Percentiles rank a stretch among this genome's conserved stretches.
phyloP scores from a whole-genome alignment of 208 protist species.

The Trypanosoma vivax region DNA sequence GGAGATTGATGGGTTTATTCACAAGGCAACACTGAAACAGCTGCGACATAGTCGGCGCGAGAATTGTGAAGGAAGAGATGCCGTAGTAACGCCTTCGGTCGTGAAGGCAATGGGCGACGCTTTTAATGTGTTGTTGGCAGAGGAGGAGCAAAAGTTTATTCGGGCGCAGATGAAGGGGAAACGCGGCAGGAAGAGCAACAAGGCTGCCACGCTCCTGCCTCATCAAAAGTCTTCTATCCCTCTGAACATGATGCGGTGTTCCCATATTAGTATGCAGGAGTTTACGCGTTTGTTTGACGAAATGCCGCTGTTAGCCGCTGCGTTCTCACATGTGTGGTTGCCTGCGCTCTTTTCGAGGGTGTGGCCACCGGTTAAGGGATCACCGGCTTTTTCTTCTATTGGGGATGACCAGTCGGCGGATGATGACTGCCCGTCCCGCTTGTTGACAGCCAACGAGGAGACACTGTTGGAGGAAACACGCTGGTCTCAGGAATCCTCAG shows the following conservation, averaged over 20 bases:
- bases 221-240: constrained; percentile 69
- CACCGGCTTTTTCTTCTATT: not conserved
- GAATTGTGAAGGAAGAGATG: constrained; percentile 22
- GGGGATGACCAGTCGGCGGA: not conserved
- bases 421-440: not conserved
- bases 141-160: constrained; percentile 62
- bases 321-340: constrained; percentile 73
- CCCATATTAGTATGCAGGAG: constrained; percentile 48
- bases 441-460: not conserved
- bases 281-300: constrained; percentile 72
- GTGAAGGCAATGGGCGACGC: constrained; percentile 60
- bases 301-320: constrained; percentile 47
- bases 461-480: not conserved
- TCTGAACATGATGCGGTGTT: constrained; percentile 51
- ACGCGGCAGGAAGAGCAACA: constrained; percentile 18
- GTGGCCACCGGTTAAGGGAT: constrained; percentile 14
- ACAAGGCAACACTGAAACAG: constrained; percentile 40
- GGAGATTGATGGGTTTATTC: constrained; percentile 69
- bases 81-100: constrained; percentile 40
- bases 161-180: constrained; percentile 37
- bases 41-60: constrained; percentile 28
- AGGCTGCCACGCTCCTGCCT: constrained; percentile 21
- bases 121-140: constrained; percentile 37
- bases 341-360: constrained; percentile 11
- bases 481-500: too few species aligned